Percentiles rank a stretch among this genome's conserved stretches.
These are phyloP conservation scores for Cairneyella variabilis DNA, from an alignment of 495 filamentous ascomycete species.

Conservation along the genomic window DNA sequence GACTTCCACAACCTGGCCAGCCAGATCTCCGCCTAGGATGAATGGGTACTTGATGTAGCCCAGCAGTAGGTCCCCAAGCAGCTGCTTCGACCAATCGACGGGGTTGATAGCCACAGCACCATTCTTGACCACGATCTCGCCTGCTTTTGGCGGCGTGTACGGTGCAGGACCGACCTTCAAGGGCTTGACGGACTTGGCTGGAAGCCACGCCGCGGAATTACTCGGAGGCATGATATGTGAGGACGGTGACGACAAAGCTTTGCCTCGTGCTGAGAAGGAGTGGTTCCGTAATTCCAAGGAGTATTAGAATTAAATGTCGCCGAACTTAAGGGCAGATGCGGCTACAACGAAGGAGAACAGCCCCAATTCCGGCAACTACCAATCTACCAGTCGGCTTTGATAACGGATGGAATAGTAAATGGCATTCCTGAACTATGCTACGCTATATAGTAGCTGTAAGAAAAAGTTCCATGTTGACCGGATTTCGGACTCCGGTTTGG, in stretches of 20 bases:
- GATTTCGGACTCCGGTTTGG: no score
- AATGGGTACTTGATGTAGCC: conserved; percentile 37
- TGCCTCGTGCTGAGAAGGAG: no score
- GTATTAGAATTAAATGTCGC: no score
- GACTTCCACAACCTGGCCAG: conserved; percentile 37
- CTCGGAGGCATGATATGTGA: conserved; percentile 9
- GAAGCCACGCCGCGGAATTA: conserved; percentile 14
- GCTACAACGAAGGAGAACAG: no score
- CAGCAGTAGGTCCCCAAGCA: background rate
- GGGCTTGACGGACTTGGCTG: background rate
- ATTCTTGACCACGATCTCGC: conserved; percentile 17
- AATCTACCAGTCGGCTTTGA: no score
- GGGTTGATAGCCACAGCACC: conserved; percentile 19
- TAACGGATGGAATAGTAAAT: no score
- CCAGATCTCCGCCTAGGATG: conserved; percentile 46
- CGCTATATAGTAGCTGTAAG: no score
- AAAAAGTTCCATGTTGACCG: no score
- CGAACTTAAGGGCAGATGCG: no score
- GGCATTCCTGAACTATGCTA: no score
- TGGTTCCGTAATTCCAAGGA: no score
- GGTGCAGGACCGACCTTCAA: conserved; percentile 9
- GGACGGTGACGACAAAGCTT: background rate
- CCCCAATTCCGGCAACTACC: no score
- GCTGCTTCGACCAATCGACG: conserved; percentile 9
- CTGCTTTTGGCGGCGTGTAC: background rate